Base-by-base conservation (phyloP, 129 eudicot species). In the Rutidosis leptorrhynchoides region DNA sequence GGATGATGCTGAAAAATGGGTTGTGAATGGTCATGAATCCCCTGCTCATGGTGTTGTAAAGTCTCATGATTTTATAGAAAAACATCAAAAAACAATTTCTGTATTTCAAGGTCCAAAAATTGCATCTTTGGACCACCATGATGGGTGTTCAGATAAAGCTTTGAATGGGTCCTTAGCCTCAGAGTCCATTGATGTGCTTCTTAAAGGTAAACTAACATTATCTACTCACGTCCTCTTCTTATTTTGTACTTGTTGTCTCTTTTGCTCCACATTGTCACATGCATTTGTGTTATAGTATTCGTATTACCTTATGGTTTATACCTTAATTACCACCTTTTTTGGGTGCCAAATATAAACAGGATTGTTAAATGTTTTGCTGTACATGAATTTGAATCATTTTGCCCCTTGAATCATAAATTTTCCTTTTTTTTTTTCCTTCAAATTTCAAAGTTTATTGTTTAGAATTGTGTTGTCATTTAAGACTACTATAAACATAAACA, bases 1-100 rank as follows among this genome's bases (percentile, higher is more conserved):
- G 97, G 97, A 90, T 70, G 95, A 90, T 82, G 97, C 97, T 15
- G 84, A 86, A 43, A 90, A 90, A 73, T 90, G 97, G 97, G 84
- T 90, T 16, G 71, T 80, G 45, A 75, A 70, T 80, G 84, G 93
- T 42, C 80, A 77, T 53, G 85, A 85, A 15, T 83, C 95, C 23
- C 95, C 97, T 75, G 78, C 84, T 62, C 78, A 67, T 58, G 83
- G 77, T 48, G 73, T 62, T 10, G 58, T 57, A 9, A 46, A 62
- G 66, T 78, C 75, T 37, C 16, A 52, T 6, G 32, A 63, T 53
- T 62, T 73, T 19, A 21, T 42, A 62, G 7, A 32, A 35, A 77
- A 69, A 51, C 81, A 74, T 49, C 70, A 72, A 30, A 65, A 64
- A 24, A 42, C 58, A n/a, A 40, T 51, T 26, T 73, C 74, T 35